These are phyloP conservation scores for Candida argentea DNA, from an alignment of 805 yeast species.

Conservation along the genomic window DNA sequence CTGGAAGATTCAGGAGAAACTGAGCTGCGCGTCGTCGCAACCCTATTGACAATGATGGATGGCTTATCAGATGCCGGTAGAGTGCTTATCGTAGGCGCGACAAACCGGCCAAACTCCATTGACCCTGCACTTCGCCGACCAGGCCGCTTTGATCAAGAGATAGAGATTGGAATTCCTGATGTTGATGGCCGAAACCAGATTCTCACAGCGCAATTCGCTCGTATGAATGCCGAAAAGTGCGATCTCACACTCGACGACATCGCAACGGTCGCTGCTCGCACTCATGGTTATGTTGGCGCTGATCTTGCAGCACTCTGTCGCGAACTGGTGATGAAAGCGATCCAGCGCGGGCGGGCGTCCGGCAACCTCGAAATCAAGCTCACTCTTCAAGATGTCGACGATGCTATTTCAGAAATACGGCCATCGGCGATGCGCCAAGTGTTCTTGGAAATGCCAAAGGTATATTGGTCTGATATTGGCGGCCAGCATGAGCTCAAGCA, in stretches of 20 bases:
- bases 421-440: constrained; percentile 98
- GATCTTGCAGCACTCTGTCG: constrained; percentile 81
- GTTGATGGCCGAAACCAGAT: constrained; percentile 69
- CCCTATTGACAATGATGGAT: constrained; percentile 74
- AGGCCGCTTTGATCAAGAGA: constrained; percentile 83
- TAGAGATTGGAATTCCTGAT: constrained; percentile 90
- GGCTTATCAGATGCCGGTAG: constrained; percentile 58
- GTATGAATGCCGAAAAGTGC: constrained; percentile 38
- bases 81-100: constrained; percentile 64
- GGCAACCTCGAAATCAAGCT: constrained; percentile 34
- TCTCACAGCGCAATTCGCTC: constrained; percentile 47
- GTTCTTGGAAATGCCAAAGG: constrained; percentile 88
- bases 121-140: constrained; percentile 75
- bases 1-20: constrained; percentile 86
- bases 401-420: constrained; percentile 67
- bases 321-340: constrained; percentile 80
- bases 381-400: constrained; percentile 47
- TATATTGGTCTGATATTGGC: constrained; percentile 89
- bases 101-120: constrained; percentile 58
- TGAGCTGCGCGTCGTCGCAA: constrained; percentile 84
- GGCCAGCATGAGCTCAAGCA: constrained; percentile 82
- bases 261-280: constrained; percentile 54
- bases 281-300: constrained; percentile 98
- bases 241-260: constrained; percentile 45
- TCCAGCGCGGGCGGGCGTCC: constrained; percentile 45